A percentile compares a stretch with the other conserved stretches of the same genome.
phyloP scores from a whole-genome alignment of 306 rosid genomes.

The Cercis canadensis region DNA sequence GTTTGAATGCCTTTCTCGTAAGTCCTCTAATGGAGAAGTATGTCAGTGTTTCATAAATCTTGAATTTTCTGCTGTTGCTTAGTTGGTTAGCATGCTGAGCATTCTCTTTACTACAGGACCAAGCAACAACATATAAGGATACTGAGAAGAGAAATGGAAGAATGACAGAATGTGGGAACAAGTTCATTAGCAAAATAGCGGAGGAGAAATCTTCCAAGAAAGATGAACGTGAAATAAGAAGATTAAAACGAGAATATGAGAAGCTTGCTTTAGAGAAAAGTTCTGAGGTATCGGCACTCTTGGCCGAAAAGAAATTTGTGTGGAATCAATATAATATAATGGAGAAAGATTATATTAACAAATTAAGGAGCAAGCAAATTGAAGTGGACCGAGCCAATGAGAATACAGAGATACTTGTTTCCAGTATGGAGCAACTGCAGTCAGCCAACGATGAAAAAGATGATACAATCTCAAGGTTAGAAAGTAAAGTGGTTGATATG shows the following conservation, averaged over 20 bases:
- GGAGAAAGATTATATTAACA: slow-evolving; percentile 61
- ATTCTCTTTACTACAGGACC: slow-evolving; percentile 49
- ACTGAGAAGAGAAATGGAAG: slow-evolving; percentile 33
- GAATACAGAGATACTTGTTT: slow-evolving; percentile 56
- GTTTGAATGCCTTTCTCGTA: slow-evolving; percentile 46
- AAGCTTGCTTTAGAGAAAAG: slow-evolving; percentile 61
- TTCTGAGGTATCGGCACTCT: slow-evolving; percentile 63
- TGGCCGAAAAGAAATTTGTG: slow-evolving; percentile 79
- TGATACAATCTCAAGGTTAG: slow-evolving; percentile 51
- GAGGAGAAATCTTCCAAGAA: slow-evolving; percentile 38
- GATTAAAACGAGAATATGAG: slow-evolving; percentile 58
- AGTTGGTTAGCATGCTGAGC: slow-evolving; percentile 35
- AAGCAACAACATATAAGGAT: slow-evolving; percentile 32
- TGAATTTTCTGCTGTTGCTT: slow-evolving; percentile 32
- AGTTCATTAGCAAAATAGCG: slow-evolving; percentile 30
- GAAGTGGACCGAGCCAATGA: slow-evolving; percentile 64
- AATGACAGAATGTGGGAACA: slow-evolving; percentile 35
- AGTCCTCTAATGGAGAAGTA: slow-evolving; percentile 54
- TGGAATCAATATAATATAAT: slow-evolving; percentile 79
- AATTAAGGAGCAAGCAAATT: slow-evolving; percentile 54
- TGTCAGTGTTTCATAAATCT: slow-evolving; percentile 32
- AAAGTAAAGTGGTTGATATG: slow-evolving; percentile 54
- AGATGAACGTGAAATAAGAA: slow-evolving; percentile 49
- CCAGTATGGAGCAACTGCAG: slow-evolving; percentile 65
- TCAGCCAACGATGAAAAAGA: slow-evolving; percentile 66